Base-by-base conservation (phyloP, 2,329 filamentous ascomycete species). In the Calonectria pseudoreteaudii region DNA sequence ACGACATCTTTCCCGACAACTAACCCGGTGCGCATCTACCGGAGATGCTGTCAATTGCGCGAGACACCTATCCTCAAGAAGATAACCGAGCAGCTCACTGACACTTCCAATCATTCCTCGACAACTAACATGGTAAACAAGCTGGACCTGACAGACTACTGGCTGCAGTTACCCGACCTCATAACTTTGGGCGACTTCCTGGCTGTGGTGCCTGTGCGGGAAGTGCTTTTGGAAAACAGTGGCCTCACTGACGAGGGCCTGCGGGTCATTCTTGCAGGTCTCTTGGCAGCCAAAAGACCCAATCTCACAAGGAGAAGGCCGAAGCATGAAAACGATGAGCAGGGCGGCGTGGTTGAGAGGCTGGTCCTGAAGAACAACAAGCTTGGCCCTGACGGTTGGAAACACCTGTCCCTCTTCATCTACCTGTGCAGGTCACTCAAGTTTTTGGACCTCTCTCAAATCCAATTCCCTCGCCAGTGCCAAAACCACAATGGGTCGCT, bases 61-160 rank as follows among this genome's bases (percentile, higher is more conserved):
- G 97, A 98, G 85, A 97, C 95, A 0, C 95, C 95, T 0, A 96
- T 98, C 67, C 87, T 98, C 26, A 98, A 97, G 84, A 95, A 94
- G 80, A 94, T 99, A 60, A 96, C 95, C 0, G 95, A 98, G 80
- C 95, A 98, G 83, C 93, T 99, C 6, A 91, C 91, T 47, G 91
- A 93, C 47, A 89, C 93, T 1, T 89, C 90, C n/a, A 94, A 93
- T 65, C 91, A 89, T 36, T 88, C 92, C 13, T 84, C 90, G 2
- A 88, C 92, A 53, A 91, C 92, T 0, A 95, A 96, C n/a, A 90
- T 95, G 18, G 94, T 98, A 1, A 91, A 92, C 69, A 94, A 93
- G 82, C 87, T 99, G 11, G 94, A 98, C 82, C 88, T 98, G 28
- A 95, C 93, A 0, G 94, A 94, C 20, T 97, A 97, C 76, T 93